These are phyloP conservation scores for Zygoascus meyerae DNA, from an alignment of 1,139 yeast species.

Conservation along the genomic window DNA sequence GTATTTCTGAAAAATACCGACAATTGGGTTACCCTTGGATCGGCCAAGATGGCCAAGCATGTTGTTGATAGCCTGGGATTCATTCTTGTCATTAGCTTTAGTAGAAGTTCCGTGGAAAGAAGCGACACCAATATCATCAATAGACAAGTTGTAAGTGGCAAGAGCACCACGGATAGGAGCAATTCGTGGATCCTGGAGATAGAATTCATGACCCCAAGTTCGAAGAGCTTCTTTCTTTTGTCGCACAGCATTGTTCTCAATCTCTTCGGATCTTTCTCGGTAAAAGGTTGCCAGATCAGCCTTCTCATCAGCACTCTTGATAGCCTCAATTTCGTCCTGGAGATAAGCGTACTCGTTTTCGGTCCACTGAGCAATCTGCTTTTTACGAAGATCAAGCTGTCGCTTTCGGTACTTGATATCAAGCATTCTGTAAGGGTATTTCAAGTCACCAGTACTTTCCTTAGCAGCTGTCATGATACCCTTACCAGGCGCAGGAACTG, in stretches of 20 bases:
- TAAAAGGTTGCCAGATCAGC: slow-evolving; percentile 47
- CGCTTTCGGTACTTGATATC: slow-evolving; percentile 91
- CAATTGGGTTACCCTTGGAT: slow-evolving; percentile 94
- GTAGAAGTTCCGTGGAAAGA: slow-evolving; percentile 99
- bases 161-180: slow-evolving; percentile 96
- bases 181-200: slow-evolving; percentile 83
- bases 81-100: slow-evolving; percentile 97
- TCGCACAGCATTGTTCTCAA: slow-evolving; percentile 74
- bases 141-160: slow-evolving; percentile 85
- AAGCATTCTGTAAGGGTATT: slow-evolving; percentile 74
- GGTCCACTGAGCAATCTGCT: slow-evolving; percentile 78
- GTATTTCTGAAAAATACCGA: slow-evolving; percentile 98
- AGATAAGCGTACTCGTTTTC: slow-evolving; percentile 71
- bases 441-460: slow-evolving; percentile 80
- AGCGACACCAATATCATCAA: slow-evolving; percentile 94
- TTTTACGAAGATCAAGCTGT: slow-evolving; percentile 75
- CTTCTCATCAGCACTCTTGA: slow-evolving; percentile 38
- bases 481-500: slow-evolving; percentile 99
- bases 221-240: slow-evolving; percentile 86
- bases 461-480: slow-evolving; percentile 98
- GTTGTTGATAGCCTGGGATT: slow-evolving; percentile 79
- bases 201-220: slow-evolving; percentile 96
- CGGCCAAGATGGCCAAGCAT: slow-evolving; percentile 97
- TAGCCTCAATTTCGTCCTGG: slow-evolving; percentile 60
- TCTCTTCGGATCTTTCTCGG: slow-evolving; percentile 81